Evolutionary conservation across 2,329 filamentous ascomycete genomes (phyloP).

Genomic region (Fusarium sp.): DNA sequence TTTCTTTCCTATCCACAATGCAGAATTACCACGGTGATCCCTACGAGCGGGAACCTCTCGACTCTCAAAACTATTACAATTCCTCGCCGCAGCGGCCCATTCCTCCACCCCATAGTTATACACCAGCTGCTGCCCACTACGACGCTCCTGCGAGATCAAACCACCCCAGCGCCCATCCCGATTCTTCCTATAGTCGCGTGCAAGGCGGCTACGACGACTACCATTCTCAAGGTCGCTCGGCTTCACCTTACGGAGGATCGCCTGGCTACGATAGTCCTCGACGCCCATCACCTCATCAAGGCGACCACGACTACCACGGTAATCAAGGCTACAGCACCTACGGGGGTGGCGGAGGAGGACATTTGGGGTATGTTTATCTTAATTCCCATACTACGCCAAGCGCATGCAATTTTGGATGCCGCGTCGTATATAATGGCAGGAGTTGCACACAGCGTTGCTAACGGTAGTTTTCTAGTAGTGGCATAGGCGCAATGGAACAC

Average conservation of each 20-base stretch:
- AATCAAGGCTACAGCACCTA: conserved; percentile 31
- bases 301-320: conserved; percentile 38
- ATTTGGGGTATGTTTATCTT: conserved; percentile 42
- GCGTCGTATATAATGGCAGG: conserved; percentile 75
- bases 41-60: conserved; percentile 53
- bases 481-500: conserved; percentile 68
- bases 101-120: conserved; percentile 40
- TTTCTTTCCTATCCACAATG: conserved; percentile 44
- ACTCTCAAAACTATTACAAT: conserved; percentile 42
- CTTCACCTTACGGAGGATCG: conserved; percentile 37
- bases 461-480: conserved; percentile 72
- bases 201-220: conserved; percentile 37
- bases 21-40: conserved; percentile 49
- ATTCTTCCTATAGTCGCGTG: conserved; percentile 40
- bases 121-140: conserved; percentile 43
- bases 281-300: conserved; percentile 34
- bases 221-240: conserved; percentile 26
- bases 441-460: conserved; percentile 73
- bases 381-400: conserved; percentile 62
- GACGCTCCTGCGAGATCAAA: conserved; percentile 39
- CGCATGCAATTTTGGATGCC: conserved; percentile 73
- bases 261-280: conserved; percentile 39
- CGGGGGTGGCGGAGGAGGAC: conserved; percentile 38
- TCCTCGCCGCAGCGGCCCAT: conserved; percentile 38
- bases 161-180: conserved; percentile 42